A percentile compares a stretch with the other conserved stretches of the same genome.
phyloP scores from a whole-genome alignment of 257 asterid species.

The Verbascum thapsus region DNA sequence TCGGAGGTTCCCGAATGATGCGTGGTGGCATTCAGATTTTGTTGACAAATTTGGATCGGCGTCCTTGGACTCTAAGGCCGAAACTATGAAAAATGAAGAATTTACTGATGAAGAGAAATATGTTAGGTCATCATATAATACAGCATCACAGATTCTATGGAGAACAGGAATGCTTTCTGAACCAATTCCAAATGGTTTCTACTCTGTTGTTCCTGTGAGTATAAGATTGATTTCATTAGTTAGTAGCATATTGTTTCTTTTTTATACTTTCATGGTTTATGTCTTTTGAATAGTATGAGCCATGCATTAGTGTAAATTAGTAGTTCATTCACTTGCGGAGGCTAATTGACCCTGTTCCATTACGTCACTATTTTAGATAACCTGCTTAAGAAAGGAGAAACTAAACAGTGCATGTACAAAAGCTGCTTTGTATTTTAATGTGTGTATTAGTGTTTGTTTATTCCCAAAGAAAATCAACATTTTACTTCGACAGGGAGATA shows the following conservation, averaged over 20 bases:
- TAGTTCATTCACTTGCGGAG: not conserved
- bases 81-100: slow-evolving; percentile 45
- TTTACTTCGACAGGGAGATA: not conserved
- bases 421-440: slow-evolving; percentile 16
- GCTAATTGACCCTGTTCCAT: slow-evolving; percentile 8
- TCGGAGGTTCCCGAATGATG: slow-evolving; percentile 58
- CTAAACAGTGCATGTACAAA: not conserved
- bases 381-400: slow-evolving; percentile 13
- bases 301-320: not conserved
- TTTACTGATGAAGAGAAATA: slow-evolving; percentile 43
- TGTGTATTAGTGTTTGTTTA: not conserved
- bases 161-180: slow-evolving; percentile 85
- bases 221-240: slow-evolving; percentile 29
- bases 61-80: slow-evolving; percentile 61
- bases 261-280: slow-evolving; percentile 24
- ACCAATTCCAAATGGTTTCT: slow-evolving; percentile 95
- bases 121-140: slow-evolving; percentile 46
- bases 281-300: slow-evolving; percentile 6
- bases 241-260: slow-evolving; percentile 10
- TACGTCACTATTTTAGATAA: slow-evolving; percentile 1
- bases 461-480: not conserved
- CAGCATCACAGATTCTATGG: slow-evolving; percentile 92
- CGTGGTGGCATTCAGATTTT: slow-evolving; percentile 79
- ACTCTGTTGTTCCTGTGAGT: slow-evolving; percentile 91
- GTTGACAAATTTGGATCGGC: slow-evolving; percentile 73